Evolutionary conservation across 441 rosid species (phyloP), one percentile per base, ranked within the genome.

Genomic region (Mallotus repandus): DNA sequence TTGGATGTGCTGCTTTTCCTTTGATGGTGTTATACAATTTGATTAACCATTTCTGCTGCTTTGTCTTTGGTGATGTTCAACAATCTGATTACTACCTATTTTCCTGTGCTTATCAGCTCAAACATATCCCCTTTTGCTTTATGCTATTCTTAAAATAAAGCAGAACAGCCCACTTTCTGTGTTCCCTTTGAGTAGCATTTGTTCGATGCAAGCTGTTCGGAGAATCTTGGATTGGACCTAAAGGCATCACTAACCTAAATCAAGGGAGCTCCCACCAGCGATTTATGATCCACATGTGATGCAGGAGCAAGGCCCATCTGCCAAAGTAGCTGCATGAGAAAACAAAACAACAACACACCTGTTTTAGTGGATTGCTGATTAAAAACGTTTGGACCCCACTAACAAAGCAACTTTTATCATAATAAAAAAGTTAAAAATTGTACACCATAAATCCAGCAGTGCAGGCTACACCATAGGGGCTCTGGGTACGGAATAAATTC

Each of bases 201-300:
- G 46, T 9, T 43, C 9, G 46, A 19, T 18, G 48, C n/a, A 21
- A 2, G 18, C 0, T 53, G 61, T 43, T 19, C 38, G 63, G 35
- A 56, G 63, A 56, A 57, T 57, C 63, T 12, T 29, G 15, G 22
- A 41, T 58, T 32, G 41, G 54, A 22, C 15, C 73, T 25, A 53
- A 57, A 18, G 63, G 13, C 2, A 19, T 9, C 4, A 43, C 15
- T 21, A 7, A 25, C 5, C 22, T 15, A 22, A 57, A 57, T 57
- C 73, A 53, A 45, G 3, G 16, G 73, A 25, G 55, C 25, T 63
- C 66, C 64, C 73, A 16, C 73, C 41, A 22, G 4, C 2, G 63
- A 41, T 69, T 8, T 18, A 16, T 5, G 11, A 35, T 52, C 56
- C 50, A 68, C 63, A 56, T 19, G 38, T 11, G 16, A 9, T 69